These are phyloP conservation scores for Pseudogymnoascus sp. DNA, from an alignment of 2,329 filamentous ascomycete genomes.

Conservation along the genomic window DNA sequence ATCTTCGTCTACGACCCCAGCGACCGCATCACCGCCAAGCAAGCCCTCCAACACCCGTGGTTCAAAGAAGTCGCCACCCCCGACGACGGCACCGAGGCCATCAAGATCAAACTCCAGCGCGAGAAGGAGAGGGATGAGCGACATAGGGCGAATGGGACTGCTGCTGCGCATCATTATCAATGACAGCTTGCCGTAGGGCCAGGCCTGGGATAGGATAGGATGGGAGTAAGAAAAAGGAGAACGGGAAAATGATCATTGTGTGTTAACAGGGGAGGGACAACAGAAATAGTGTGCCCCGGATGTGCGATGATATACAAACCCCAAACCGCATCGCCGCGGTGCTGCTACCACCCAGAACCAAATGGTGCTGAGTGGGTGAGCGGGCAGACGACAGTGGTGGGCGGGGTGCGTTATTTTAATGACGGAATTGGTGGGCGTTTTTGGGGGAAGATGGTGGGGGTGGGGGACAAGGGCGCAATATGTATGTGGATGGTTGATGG, in stretches of 20 bases:
- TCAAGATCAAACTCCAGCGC: slow-evolving; percentile 46
- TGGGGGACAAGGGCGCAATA: not conserved
- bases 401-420: not conserved
- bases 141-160: slow-evolving; percentile 13
- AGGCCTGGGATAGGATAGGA: not conserved
- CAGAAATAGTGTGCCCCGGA: not conserved
- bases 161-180: not conserved
- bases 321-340: not conserved
- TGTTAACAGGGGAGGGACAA: not conserved
- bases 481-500: not conserved
- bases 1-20: slow-evolving; percentile 63
- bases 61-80: slow-evolving; percentile 56
- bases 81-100: slow-evolving; percentile 62
- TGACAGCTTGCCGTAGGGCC: not conserved
- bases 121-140: slow-evolving; percentile 17
- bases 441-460: not conserved
- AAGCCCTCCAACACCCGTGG: slow-evolving; percentile 61
- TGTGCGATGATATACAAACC: not conserved
- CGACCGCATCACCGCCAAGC: slow-evolving; percentile 58
- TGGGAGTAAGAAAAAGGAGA: not conserved
- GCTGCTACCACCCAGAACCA: not conserved
- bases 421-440: not conserved
- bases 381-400: not conserved
- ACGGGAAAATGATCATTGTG: not conserved
- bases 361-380: not conserved